Conservation (phyloP, 106 monocot genomes). For the Phalaenopsis aphrodite region DNA sequence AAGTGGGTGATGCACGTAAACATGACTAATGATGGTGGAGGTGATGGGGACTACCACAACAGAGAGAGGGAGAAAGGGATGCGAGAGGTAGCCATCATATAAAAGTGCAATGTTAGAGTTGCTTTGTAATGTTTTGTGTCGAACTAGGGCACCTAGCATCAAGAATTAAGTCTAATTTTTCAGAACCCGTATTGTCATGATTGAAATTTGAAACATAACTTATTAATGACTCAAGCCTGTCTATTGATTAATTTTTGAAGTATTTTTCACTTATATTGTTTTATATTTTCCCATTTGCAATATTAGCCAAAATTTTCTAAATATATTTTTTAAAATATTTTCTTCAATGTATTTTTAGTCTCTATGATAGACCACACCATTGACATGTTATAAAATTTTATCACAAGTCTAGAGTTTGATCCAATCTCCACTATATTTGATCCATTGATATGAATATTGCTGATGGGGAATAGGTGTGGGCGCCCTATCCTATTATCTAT, state of each 20-base stretch:
- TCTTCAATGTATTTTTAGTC: background rate
- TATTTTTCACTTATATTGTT: background rate
- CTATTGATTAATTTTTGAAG: background rate
- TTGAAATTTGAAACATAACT: background rate
- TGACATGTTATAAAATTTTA: no score
- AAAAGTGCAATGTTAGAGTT: no score
- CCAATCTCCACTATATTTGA: background rate
- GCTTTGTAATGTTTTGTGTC: no score
- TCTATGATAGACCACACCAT: background rate
- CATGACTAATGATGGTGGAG: background rate
- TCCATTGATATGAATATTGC: background rate
- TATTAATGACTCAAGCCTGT: background rate
- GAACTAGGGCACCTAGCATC: background rate
- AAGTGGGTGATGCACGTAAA: background rate
- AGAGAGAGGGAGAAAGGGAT: background rate
- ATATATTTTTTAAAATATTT: background rate
- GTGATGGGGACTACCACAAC: background rate
- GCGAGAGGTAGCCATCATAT: background rate
- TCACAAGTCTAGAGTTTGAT: background rate
- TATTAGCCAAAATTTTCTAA: background rate
- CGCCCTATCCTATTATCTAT: no score
- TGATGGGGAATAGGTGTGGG: background rate
- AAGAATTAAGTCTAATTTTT: background rate
- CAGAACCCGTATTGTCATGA: background rate
- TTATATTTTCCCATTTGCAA: background rate